Evolutionary conservation across 176 grass and related monocot species (phyloP), one percentile per base, ranked within the genome.

Genomic region (Saccharum officinarum): DNA sequence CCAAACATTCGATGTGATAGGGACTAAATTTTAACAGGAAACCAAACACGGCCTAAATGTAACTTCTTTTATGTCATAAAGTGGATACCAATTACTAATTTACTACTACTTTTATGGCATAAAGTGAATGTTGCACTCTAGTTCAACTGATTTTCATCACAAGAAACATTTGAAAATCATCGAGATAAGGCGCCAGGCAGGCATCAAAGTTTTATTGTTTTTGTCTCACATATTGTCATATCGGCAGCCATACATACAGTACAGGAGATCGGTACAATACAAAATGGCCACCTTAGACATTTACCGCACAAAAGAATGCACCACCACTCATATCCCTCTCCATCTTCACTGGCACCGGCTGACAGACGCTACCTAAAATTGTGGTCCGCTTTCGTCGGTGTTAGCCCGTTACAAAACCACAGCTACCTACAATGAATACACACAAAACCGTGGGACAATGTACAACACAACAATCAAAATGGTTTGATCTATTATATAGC

Each of bases 331-430:
- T 67, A 83, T 71, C 40, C 71, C 37, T 38, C 76, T 22, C 36
- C 64, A 25, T 34, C 79, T 67, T 61, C 80, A 76, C 52, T 52
- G 76, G 10, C 85, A 84, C 89, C 89, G 80, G 85, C 89, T 55
- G 85, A 84, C 85, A 84, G 85, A 91, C 89, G 30, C 89, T 77
- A 87, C 70, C 33, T 65, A 91, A 91, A 91, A 87, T 36, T 76
- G 85, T 84, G 89, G 89, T 91, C 89, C 63, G 85, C 85, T 87
- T 74, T 81, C 61, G 62, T 84, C 89, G 81, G 89, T 84, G 88
- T 66, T 69, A 55, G 76, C 36, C 50, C 47, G 33, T 81, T 52
- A 83, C 89, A 79, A 84, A 80, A 81, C 52, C 85, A 84, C 75
- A 76, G 50, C 89, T 85, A 91, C 81, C 84, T 91, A 91, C 76